phyloP scores from a whole-genome alignment of 257 asterid genomes.

The Hygrophila difformis region DNA sequence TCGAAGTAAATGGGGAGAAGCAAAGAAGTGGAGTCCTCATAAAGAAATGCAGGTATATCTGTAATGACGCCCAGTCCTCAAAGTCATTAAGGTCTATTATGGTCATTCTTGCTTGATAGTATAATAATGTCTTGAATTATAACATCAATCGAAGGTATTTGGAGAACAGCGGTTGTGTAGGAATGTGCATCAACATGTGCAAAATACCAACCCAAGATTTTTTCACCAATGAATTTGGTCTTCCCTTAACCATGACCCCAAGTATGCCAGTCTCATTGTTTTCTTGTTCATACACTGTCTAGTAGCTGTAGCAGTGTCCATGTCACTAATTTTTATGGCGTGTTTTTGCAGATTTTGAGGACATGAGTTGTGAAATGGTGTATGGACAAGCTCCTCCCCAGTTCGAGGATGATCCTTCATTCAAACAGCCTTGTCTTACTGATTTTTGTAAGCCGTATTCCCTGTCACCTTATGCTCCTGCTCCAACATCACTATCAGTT shows the following conservation, averaged over 20 bases:
- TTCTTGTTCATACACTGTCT: no score
- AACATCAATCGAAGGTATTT: conserved; percentile 57
- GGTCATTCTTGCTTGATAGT: background rate
- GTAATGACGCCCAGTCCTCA: background rate
- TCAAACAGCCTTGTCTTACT: conserved; percentile 70
- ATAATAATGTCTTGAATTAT: no score
- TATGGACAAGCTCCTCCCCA: conserved; percentile 78
- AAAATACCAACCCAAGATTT: conserved; percentile 95
- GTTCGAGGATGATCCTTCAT: conserved; percentile 69
- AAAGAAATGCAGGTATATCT: conserved; percentile 77
- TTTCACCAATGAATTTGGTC: conserved; percentile 94
- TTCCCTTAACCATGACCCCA: conserved; percentile 89
- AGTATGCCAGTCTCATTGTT: conserved; percentile 32
- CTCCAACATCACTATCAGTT: background rate
- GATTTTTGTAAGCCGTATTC: conserved; percentile 62
- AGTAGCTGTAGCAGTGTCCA: no score
- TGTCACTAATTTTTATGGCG: no score
- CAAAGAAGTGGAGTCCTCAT: conserved; percentile 93
- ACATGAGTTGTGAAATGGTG: conserved; percentile 94
- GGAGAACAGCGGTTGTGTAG: conserved; percentile 96
- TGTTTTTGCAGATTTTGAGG: conserved; percentile 62
- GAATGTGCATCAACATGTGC: conserved; percentile 94
- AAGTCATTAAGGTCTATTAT: no score
- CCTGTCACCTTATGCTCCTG: background rate
- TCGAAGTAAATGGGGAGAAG: conserved; percentile 74